Conservation (phyloP, 805 yeast species). For the Komagataella phaffii region DNA sequence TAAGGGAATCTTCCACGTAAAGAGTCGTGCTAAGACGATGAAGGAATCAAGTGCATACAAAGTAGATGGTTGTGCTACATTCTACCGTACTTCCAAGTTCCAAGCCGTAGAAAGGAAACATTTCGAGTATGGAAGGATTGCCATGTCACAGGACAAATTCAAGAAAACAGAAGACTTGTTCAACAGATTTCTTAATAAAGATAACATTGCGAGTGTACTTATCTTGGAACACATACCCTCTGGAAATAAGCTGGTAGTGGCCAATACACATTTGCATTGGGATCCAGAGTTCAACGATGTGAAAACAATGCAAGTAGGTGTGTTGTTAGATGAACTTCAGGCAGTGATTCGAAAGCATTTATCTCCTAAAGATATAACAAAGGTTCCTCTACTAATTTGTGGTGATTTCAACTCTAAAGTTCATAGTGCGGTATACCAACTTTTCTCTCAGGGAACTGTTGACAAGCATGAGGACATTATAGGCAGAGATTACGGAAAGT, state of each 20-base stretch:
- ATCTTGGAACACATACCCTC: constrained; percentile 61
- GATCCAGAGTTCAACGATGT: constrained; percentile 95
- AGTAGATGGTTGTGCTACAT: constrained; percentile 98
- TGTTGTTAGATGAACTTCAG: constrained; percentile 79
- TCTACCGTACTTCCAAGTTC: constrained; percentile 60
- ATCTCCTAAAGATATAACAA: constrained; percentile 32
- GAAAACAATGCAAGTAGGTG: constrained; percentile 89
- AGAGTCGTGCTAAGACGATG: constrained; percentile 90
- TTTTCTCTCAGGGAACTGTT: constrained; percentile 73
- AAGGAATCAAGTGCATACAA: constrained; percentile 63
- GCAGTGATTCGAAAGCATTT: constrained; percentile 33
- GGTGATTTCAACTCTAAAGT: constrained; percentile 91
- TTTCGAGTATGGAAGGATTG: constrained; percentile 73
- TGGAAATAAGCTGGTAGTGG: constrained; percentile 60
- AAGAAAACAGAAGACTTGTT: constrained; percentile 90
- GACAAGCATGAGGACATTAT: constrained; percentile 67
- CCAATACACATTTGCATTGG: constrained; percentile 96
- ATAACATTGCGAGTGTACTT: constrained; percentile 74
- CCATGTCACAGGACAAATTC: constrained; percentile 72
- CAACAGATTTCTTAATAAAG: constrained; percentile 93
- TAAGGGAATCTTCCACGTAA: constrained; percentile 69
- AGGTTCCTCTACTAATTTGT: constrained; percentile 70
- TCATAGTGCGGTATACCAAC: constrained; percentile 85
- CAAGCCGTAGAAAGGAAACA: constrained; percentile 55
- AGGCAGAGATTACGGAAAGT: constrained; percentile 83